These are phyloP conservation scores for Suillus lakei DNA, from an alignment of 768 basidiomycete genomes.

Conservation along the genomic window DNA sequence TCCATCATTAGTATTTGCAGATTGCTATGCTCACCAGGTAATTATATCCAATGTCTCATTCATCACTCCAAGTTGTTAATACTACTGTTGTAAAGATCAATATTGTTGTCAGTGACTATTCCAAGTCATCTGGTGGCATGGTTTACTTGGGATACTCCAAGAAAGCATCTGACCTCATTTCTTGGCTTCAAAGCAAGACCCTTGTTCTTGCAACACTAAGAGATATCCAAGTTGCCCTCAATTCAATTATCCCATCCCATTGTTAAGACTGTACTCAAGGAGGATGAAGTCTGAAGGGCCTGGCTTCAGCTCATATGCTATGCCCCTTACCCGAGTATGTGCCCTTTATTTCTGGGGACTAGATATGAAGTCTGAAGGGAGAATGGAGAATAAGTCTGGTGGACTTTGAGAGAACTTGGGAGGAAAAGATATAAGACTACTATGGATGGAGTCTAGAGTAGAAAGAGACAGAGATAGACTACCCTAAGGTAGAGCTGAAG, in stretches of 20 bases:
- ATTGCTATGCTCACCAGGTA: slow-evolving; percentile 12
- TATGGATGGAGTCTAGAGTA: too few relatives aligned
- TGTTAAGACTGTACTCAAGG: too few relatives aligned
- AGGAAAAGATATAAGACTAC: too few relatives aligned
- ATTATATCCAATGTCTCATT: not conserved
- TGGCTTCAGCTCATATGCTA: too few relatives aligned
- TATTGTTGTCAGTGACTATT: slow-evolving; percentile 42
- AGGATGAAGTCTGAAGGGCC: too few relatives aligned
- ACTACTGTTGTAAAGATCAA: slow-evolving; percentile 35
- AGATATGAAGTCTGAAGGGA: too few relatives aligned
- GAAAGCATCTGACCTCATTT: slow-evolving; percentile 37
- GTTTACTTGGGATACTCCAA: slow-evolving; percentile 19
- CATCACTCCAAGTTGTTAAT: not conserved
- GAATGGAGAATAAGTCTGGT: too few relatives aligned
- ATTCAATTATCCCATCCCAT: not conserved
- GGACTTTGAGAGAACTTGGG: too few relatives aligned
- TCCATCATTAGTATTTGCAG: slow-evolving; percentile 6
- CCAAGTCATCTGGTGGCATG: slow-evolving; percentile 25
- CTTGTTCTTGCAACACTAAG: slow-evolving; percentile 33
- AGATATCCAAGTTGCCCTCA: slow-evolving; percentile 19
- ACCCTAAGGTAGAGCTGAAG: too few relatives aligned
- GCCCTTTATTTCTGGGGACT: too few relatives aligned
- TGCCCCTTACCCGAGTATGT: too few relatives aligned
- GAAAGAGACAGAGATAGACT: too few relatives aligned
- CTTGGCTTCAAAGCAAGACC: slow-evolving; percentile 41